A percentile compares a stretch with the other conserved stretches of the same genome.
These are phyloP conservation scores for Ophiostoma populinum DNA, from an alignment of 2,329 filamentous ascomycete species.

Conservation along the genomic window DNA sequence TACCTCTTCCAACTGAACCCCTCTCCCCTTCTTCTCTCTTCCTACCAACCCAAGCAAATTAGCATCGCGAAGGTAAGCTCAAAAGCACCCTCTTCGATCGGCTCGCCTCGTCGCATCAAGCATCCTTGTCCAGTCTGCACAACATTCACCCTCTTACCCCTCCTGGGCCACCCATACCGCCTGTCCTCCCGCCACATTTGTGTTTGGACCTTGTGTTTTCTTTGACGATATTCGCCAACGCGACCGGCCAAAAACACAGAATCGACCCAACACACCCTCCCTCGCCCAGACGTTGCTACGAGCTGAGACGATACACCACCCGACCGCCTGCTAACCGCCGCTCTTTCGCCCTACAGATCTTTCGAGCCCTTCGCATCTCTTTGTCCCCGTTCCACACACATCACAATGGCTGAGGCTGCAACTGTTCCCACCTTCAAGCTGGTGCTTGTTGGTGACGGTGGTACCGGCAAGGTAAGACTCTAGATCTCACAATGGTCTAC, in stretches of 20 bases:
- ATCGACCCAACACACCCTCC: background rate
- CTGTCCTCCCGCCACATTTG: no score
- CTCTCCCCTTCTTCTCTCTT: conserved; percentile 1
- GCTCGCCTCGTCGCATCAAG: no score
- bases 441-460: conserved; percentile 96
- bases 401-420: conserved; percentile 43
- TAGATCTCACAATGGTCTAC: background rate
- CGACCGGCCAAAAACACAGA: background rate
- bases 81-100: background rate
- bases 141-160: conserved; percentile 1
- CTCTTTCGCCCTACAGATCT: conserved; percentile 2
- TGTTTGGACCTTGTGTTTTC: no score
- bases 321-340: background rate
- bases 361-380: conserved; percentile 1
- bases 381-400: background rate
- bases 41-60: conserved; percentile 2
- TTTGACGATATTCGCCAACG: no score
- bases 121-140: background rate
- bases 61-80: conserved; percentile 9
- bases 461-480: conserved; percentile 85
- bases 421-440: conserved; percentile 87
- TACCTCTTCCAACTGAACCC: conserved; percentile 4
- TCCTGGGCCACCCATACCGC: no score
- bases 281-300: no score
- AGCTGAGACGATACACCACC: no score